These are phyloP conservation scores for Hyphopichia buzzinii DNA, from an alignment of 1,139 yeast genomes.

Conservation along the genomic window DNA sequence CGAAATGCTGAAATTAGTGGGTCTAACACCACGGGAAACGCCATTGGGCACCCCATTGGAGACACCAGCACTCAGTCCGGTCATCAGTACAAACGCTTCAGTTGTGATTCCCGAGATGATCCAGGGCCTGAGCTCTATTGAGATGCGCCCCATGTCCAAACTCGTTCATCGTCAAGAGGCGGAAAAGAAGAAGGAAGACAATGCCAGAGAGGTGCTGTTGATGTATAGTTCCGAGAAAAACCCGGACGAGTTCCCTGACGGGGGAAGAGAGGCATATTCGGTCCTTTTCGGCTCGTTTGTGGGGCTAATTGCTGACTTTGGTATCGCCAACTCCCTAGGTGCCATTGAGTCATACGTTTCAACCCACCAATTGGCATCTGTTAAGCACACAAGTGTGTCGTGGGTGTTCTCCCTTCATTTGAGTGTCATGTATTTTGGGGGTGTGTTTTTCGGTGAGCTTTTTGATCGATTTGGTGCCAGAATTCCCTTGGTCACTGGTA, in stretches of 20 bases:
- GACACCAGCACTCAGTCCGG: background rate
- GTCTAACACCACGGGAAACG: background rate
- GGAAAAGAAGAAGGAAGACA: background rate
- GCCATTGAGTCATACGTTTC: slow-evolving; percentile 59
- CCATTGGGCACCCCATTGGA: background rate
- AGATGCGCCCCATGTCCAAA: background rate
- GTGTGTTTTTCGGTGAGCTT: slow-evolving; percentile 60
- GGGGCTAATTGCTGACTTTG: slow-evolving; percentile 61
- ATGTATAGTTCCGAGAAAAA: slow-evolving; percentile 25
- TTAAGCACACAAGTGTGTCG: slow-evolving; percentile 46
- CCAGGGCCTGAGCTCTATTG: background rate
- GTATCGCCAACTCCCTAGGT: slow-evolving; percentile 58
- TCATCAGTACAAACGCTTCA: background rate
- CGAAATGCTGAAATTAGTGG: too few relatives aligned
- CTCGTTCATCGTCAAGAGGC: background rate
- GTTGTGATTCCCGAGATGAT: background rate
- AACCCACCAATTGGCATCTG: slow-evolving; percentile 44
- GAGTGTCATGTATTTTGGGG: slow-evolving; percentile 56
- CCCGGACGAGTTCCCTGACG: slow-evolving; percentile 54
- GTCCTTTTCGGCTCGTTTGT: slow-evolving; percentile 63
- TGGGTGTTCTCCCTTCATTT: slow-evolving; percentile 64
- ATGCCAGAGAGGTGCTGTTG: slow-evolving; percentile 2
- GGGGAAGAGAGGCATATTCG: slow-evolving; percentile 55
- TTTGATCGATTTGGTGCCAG: slow-evolving; percentile 58
- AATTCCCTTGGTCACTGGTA: slow-evolving; percentile 45